phyloP scores from a whole-genome alignment of 108 stramenopile species.

The Pseudonitzschia multiseries region DNA sequence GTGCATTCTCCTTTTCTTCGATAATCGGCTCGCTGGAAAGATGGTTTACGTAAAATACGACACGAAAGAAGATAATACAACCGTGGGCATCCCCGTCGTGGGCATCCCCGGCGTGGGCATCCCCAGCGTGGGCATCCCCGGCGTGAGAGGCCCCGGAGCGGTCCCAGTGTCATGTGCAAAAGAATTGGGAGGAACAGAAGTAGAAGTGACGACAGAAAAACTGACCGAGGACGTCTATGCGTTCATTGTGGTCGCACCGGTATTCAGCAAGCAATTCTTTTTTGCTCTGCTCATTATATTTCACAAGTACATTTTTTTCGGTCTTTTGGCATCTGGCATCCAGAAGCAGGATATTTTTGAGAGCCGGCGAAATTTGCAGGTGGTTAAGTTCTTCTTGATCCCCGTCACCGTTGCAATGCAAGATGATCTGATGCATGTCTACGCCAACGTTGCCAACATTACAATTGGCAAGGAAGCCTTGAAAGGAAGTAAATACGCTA shows the following conservation, averaged over 20 bases:
- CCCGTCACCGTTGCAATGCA: conserved; percentile 59
- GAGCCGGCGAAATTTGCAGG: not conserved
- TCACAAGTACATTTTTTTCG: conserved; percentile 9
- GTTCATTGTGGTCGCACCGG: conserved; percentile 12
- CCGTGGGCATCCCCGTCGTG: not conserved
- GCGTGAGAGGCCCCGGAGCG: too few relatives aligned
- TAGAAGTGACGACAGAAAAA: not conserved
- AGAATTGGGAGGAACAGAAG: not conserved
- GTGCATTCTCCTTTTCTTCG: not conserved
- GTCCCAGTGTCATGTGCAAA: too few relatives aligned
- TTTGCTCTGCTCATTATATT: not conserved
- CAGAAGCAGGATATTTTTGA: not conserved
- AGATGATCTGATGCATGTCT: conserved; percentile 56
- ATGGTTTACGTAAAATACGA: not conserved
- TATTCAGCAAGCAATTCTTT: not conserved
- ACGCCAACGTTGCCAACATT: conserved; percentile 45
- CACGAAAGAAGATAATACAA: not conserved
- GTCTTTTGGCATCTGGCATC: not conserved
- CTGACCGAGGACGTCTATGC: conserved; percentile 17
- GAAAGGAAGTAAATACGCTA: conserved; percentile 30
- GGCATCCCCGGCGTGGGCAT: not conserved
- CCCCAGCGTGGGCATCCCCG: not conserved
- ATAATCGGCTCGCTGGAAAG: not conserved
- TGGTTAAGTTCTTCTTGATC: conserved; percentile 52
- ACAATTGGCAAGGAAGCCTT: conserved; percentile 33